phyloP scores from a whole-genome alignment of 257 asterid species.

The Knoxia roxburghii region DNA sequence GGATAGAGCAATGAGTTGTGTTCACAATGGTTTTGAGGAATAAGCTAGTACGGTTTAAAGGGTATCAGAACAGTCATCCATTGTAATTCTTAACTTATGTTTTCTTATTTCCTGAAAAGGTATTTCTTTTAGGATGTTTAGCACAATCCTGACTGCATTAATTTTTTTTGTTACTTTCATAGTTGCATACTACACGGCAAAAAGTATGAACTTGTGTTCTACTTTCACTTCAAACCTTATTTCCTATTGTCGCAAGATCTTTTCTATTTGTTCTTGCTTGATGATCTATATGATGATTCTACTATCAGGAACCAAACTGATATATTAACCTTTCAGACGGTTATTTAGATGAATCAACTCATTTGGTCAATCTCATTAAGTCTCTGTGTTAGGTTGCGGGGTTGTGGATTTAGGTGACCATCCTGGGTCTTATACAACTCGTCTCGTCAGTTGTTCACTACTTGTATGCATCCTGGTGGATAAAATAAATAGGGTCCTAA shows the following conservation, averaged over 20 bases:
- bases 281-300: not conserved
- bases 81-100: not conserved
- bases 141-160: not conserved
- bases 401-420: not conserved
- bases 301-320: not conserved
- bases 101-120: not conserved
- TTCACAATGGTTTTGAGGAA: not conserved
- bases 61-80: not conserved
- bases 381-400: not conserved
- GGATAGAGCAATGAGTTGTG: not conserved
- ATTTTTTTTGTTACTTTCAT: not conserved
- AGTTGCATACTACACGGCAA: not conserved
- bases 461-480: not conserved
- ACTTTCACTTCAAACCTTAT: not conserved
- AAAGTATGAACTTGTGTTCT: not conserved
- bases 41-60: not conserved
- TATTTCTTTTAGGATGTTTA: not conserved
- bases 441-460: not conserved
- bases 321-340: not conserved
- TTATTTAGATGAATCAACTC: not conserved
- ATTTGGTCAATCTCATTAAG: not conserved
- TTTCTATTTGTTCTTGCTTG: conserved; percentile 1
- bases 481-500: not conserved
- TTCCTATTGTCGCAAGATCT: not conserved
- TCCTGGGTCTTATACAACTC: not conserved